A percentile compares a stretch with the other conserved stretches of the same genome.
Evolutionary conservation across 2,329 filamentous ascomycete species (phyloP).

Genomic region (Cadophora malorum): DNA sequence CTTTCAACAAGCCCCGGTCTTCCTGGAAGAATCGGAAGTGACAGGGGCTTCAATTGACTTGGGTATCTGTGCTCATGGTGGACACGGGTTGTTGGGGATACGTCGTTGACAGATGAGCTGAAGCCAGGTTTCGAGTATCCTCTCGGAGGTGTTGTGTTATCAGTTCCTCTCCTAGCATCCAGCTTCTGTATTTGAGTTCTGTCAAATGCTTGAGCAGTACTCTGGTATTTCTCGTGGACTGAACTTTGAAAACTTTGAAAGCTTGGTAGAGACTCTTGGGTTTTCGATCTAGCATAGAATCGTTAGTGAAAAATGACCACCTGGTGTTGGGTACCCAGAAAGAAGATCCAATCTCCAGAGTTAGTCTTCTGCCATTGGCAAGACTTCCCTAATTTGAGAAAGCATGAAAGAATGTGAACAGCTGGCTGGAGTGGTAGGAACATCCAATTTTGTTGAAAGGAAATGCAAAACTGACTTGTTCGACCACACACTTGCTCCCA

Average conservation of each 20-base stretch:
- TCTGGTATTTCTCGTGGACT: slow-evolving; percentile 46
- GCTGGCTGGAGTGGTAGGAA: not conserved
- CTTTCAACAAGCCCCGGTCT: slow-evolving; percentile 42
- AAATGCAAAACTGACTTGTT: slow-evolving; percentile 40
- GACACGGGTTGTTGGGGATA: slow-evolving; percentile 45
- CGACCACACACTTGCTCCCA: slow-evolving; percentile 44
- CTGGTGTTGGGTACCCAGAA: not conserved
- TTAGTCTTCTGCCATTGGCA: not conserved
- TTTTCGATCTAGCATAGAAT: slow-evolving; percentile 36
- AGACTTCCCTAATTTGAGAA: slow-evolving; percentile 1
- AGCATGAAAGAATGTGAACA: not conserved
- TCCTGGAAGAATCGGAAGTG: slow-evolving; percentile 44
- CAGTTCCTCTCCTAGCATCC: slow-evolving; percentile 42
- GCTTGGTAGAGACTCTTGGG: slow-evolving; percentile 37
- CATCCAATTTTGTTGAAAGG: not conserved
- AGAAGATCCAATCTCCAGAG: not conserved
- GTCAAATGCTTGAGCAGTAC: slow-evolving; percentile 47
- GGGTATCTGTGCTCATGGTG: slow-evolving; percentile 42
- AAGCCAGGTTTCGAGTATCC: slow-evolving; percentile 39
- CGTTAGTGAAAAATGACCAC: slow-evolving; percentile 16
- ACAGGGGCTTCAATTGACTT: slow-evolving; percentile 45
- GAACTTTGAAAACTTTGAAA: slow-evolving; percentile 46
- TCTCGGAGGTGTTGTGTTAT: slow-evolving; percentile 45
- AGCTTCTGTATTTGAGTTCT: slow-evolving; percentile 48
- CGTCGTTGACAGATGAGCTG: slow-evolving; percentile 44